phyloP scores from a whole-genome alignment of 2,329 filamentous ascomycete genomes.

The Pestalotiopsis fici region DNA sequence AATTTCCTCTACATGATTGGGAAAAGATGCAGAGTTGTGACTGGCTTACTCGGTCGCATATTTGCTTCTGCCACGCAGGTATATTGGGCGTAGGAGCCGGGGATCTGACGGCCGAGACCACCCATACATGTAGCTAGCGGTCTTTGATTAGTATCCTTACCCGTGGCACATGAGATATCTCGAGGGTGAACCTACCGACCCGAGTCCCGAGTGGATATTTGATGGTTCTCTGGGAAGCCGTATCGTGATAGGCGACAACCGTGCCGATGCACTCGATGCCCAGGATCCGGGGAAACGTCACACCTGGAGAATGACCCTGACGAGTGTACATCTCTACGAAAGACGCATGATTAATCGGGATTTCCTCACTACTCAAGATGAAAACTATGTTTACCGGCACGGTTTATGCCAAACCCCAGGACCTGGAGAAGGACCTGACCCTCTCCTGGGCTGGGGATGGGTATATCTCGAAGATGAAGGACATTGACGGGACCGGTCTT shows the following conservation, averaged over 20 bases:
- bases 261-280: conserved; percentile 47
- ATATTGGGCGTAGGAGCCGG: conserved; percentile 52
- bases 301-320: conserved; percentile 39
- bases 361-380: not conserved
- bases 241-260: conserved; percentile 33
- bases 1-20: not conserved
- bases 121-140: conserved; percentile 45
- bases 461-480: conserved; percentile 36
- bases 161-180: not conserved
- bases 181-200: conserved; percentile 22
- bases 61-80: conserved; percentile 41
- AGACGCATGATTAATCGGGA: conserved; percentile 4
- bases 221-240: conserved; percentile 19
- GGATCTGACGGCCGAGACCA: conserved; percentile 45
- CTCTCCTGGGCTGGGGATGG: conserved; percentile 36
- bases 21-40: not conserved
- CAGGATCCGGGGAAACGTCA: conserved; percentile 43
- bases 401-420: conserved; percentile 47
- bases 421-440: conserved; percentile 42
- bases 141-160: not conserved
- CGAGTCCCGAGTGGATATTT: conserved; percentile 38
- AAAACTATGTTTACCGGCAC: conserved; percentile 19
- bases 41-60: conserved; percentile 26
- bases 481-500: conserved; percentile 37
- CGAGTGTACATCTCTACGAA: conserved; percentile 44